Base-by-base conservation (phyloP, 345 rosid genomes). In the Tarenaya hassleriana region DNA sequence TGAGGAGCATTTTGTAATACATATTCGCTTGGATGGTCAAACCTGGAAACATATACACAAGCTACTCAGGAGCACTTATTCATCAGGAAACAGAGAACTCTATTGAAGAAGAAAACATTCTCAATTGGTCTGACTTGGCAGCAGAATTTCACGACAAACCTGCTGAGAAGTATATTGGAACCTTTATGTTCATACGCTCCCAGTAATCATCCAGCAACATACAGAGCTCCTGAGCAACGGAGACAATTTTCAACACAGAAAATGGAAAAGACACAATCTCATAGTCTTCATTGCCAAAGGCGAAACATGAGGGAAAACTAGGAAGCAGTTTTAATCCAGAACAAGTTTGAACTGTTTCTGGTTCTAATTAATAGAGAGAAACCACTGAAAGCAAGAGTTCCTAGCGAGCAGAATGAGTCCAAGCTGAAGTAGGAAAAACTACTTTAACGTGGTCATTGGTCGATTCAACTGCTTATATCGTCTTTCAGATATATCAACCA, bases 21-120 rank as follows among this genome's bases (percentile, higher is more conserved):
- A 88, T 79, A 56, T 92, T 92, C 24, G 98, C 98, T 80, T 88
- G 98, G 69, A 84, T 79, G 15, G 98, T 92, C 75, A 88, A 80
- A 70, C 98, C 97, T 90, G 81, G 61, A 72, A 45, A 52, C n/a
- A 24, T 41, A 52, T 8, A 20, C 33, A 33, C 1, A 21, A 21
- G 37, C 5, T 45, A 10, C 1, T 57, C 32, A 57, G 16, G 5
- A 8, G 21, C 35, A 46, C 10, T 20, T 11, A 16, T 49, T 41
- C n/a, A n/a, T 52, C 58, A 35, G 41, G 31, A 42, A 63, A 45
- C 38, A 48, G 34, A 41, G 20, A 47, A 31, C 18, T 12, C 34
- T 7, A 37, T 19, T 4, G 9, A 37, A 39, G 13, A 8, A 55
- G 43, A 10, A 47, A 18, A 27, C n/a, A 1, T 24, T 42, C 11